Evolutionary conservation across 106 monocot genomes (phyloP), one percentile per base, ranked within the genome.

Genomic region (Alisma plantagoaquatica): DNA sequence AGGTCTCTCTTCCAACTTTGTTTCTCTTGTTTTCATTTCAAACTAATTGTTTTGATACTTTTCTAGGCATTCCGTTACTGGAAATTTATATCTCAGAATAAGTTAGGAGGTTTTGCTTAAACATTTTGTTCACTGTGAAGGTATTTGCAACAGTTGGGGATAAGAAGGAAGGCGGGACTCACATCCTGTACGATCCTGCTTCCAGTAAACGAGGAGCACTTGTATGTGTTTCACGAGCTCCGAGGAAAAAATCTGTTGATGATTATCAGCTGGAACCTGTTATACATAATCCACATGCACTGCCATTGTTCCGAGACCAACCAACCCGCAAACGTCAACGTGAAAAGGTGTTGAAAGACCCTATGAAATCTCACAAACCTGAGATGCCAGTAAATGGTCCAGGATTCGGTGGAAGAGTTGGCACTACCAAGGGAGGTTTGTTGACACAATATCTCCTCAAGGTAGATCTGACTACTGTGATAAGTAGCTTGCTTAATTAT

Each of bases 381-480:
- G 98, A 98, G 25, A 29, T 82, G 24, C 98, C 98, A 15, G 68
- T 90, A 10, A 79, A 53, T 18, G 98, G 98, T 61, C 98, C 98
- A 59, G 90, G 98, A 0, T 74, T 73, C 61, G 90, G 98, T 50
- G 98, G 98, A 63, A 85, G 90, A 72, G 81, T 98, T 41, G 98
- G 98, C 60, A 57, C 79, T 11, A 98, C 98, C 0, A 98, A 98
- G 59, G 98, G 98, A 59, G 90, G 90, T 53, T 73, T 98, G 43
- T 47, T 98, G 60, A 98, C 98, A 0, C 98, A 90, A 47, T 98
- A 98, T 43, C 94, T 94, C 46, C 19, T 94, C 56, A 94, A 94
- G 92, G 92, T 93, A 67, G 51, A 35, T 17, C 17, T 28, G 30
- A 10, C 51, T 22, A 8, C 24, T 42, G 14, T 31, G 2, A 11